A percentile compares a stretch with the other conserved stretches of the same genome.
Evolutionary conservation across 257 asterid species (phyloP).

Genomic region (Solanum pinnatisectum): DNA sequence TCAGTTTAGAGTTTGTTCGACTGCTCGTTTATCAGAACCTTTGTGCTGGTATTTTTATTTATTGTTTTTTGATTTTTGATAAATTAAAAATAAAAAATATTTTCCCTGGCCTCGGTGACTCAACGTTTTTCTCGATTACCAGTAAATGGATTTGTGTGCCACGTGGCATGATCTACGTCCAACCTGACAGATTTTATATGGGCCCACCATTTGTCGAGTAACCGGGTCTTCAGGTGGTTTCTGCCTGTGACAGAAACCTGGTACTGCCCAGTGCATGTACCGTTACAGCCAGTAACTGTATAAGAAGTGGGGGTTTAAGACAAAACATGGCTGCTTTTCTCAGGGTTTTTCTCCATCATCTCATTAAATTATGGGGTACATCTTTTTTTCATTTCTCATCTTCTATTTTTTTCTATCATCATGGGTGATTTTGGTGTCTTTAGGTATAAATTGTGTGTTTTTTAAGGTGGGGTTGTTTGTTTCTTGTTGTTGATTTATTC

Average conservation of each 20-base stretch:
- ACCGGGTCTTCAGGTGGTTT: conserved; percentile 79
- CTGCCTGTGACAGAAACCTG: conserved; percentile 26
- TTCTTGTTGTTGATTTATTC: conserved; percentile 8
- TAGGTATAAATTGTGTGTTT: not conserved
- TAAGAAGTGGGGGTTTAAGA: conserved; percentile 91
- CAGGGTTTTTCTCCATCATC: conserved; percentile 50
- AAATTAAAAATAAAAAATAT: not conserved
- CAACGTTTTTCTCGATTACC: conserved; percentile 80
- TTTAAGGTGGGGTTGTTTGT: conserved; percentile 35
- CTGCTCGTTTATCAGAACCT: not conserved
- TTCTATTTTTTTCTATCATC: not conserved
- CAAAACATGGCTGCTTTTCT: conserved; percentile 46
- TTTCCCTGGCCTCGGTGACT: conserved; percentile 48
- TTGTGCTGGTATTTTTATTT: not conserved
- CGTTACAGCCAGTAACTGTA: conserved; percentile 56
- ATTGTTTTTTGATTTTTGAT: not conserved
- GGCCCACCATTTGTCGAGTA: conserved; percentile 18
- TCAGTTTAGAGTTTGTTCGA: not conserved
- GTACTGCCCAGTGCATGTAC: conserved; percentile 45
- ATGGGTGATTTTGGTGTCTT: not conserved
- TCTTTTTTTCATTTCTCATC: not conserved
- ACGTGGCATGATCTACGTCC: conserved; percentile 50
- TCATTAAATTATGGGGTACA: not conserved
- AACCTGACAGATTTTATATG: conserved; percentile 13
- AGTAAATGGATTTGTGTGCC: conserved; percentile 41